Percentiles rank a stretch among this genome's conserved stretches.
These are phyloP conservation scores for Auriscalpium microsporum DNA, from an alignment of 768 basidiomycete species.

Conservation along the genomic window DNA sequence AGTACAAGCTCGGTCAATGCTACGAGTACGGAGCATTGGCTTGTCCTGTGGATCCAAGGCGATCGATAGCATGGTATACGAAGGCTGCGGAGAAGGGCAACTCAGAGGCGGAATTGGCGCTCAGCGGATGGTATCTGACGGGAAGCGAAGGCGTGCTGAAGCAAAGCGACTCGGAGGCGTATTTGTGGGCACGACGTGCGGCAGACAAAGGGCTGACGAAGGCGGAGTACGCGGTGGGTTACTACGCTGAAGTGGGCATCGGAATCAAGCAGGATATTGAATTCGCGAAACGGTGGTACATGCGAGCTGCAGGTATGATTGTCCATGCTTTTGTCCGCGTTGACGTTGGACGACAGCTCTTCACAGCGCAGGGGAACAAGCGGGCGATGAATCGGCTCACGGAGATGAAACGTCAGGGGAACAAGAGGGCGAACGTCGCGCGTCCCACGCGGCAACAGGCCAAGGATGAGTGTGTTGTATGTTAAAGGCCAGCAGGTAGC, in stretches of 20 bases:
- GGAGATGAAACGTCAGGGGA: conserved; percentile 87
- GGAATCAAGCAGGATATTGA: conserved; percentile 95
- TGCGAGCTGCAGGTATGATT: conserved; percentile 89
- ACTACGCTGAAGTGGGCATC: conserved; percentile 96
- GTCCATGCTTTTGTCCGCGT: neutral
- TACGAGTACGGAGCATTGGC: conserved; percentile 87
- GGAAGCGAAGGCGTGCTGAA: conserved; percentile 92
- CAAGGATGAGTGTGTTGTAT: conserved; percentile 87
- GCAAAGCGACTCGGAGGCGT: conserved; percentile 98
- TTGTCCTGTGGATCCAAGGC: conserved; percentile 87
- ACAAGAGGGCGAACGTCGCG: conserved; percentile 65
- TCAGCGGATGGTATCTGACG: conserved; percentile 98
- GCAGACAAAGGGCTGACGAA: conserved; percentile 96
- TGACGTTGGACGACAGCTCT: neutral
- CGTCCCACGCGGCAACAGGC: conserved; percentile 92
- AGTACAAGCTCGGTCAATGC: conserved; percentile 92
- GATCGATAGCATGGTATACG: conserved; percentile 98
- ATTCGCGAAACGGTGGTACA: conserved; percentile 97
- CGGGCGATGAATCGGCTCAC: conserved; percentile 93
- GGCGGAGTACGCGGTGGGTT: conserved; percentile 98
- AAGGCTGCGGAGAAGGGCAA: conserved; percentile 97
- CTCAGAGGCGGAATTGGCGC: conserved; percentile 86
- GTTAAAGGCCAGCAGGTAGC: conserved; percentile 8
- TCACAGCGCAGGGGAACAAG: conserved; percentile 90
- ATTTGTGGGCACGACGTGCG: conserved; percentile 92